These are phyloP conservation scores for Trichomonas vaginalis DNA, from an alignment of 208 protist species.

Conservation along the genomic window DNA sequence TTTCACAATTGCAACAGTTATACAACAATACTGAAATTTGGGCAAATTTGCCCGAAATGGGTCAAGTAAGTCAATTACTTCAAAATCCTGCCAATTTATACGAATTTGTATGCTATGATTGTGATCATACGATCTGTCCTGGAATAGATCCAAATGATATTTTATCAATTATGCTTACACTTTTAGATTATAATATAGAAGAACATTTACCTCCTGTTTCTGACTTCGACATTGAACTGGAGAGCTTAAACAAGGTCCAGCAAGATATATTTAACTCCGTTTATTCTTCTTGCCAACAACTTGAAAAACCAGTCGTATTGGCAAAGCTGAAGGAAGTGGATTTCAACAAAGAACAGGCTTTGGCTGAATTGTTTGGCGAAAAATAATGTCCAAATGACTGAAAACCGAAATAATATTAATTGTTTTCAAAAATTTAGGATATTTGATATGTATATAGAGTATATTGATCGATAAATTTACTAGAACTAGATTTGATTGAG, in stretches of 20 bases:
- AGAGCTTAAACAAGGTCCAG: neutral
- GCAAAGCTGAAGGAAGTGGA: neutral
- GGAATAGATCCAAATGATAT: neutral
- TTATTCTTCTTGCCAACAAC: neutral
- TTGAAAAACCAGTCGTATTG: neutral
- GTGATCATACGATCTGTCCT: neutral
- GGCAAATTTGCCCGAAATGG: neutral
- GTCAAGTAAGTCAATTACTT: neutral
- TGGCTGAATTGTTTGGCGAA: too few relatives aligned
- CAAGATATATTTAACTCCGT: neutral
- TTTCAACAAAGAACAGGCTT: too few relatives aligned
- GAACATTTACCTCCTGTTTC: neutral
- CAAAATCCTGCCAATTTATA: neutral
- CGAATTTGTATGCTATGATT: neutral
- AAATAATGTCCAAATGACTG: too few relatives aligned
- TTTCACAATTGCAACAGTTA: neutral
- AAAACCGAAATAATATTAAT: too few relatives aligned
- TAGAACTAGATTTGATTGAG: too few relatives aligned
- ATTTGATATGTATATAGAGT: too few relatives aligned
- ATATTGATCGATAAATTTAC: too few relatives aligned
- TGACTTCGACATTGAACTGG: neutral
- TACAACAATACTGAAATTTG: neutral
- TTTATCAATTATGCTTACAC: neutral
- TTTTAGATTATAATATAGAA: neutral
- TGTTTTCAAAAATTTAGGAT: too few relatives aligned